Evolutionary conservation across 768 basidiomycete genomes (phyloP).

Genomic region (Boletus speciosus): DNA sequence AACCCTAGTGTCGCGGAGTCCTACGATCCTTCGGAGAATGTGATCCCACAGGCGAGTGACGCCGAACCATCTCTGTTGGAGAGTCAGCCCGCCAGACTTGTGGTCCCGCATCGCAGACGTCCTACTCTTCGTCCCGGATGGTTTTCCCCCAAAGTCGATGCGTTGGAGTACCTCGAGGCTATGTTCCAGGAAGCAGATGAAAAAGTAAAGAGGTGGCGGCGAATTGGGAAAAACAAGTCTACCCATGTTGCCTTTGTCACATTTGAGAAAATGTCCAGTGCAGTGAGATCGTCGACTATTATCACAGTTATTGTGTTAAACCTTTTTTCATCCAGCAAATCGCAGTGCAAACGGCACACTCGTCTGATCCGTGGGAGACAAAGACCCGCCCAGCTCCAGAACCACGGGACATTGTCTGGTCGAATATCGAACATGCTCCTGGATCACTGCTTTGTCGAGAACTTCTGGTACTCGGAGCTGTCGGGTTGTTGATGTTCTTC

Average conservation of each 20-base stretch:
- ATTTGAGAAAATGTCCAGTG: conserved; percentile 92
- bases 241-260: conserved; percentile 92
- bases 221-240: conserved; percentile 70
- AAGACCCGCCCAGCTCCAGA: conserved; percentile 82
- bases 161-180: conserved; percentile 81
- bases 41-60: conserved; percentile 42
- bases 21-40: conserved; percentile 70
- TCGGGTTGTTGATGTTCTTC: conserved; percentile 76
- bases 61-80: conserved; percentile 53
- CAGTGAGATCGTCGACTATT: conserved; percentile 47
- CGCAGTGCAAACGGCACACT: conserved; percentile 80
- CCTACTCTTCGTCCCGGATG: conserved; percentile 74
- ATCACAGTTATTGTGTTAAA: background rate
- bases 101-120: conserved; percentile 69
- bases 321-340: conserved; percentile 58
- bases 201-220: conserved; percentile 69
- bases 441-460: conserved; percentile 62
- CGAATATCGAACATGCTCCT: conserved; percentile 72
- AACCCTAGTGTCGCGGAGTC: conserved; percentile 86
- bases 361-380: conserved; percentile 60
- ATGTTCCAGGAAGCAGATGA: conserved; percentile 83
- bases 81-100: conserved; percentile 53
- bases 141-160: conserved; percentile 79
- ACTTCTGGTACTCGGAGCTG: conserved; percentile 62
- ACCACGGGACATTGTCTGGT: conserved; percentile 94